phyloP scores from a whole-genome alignment of 164 flowering plant genomes.

The Malania oleifera region DNA sequence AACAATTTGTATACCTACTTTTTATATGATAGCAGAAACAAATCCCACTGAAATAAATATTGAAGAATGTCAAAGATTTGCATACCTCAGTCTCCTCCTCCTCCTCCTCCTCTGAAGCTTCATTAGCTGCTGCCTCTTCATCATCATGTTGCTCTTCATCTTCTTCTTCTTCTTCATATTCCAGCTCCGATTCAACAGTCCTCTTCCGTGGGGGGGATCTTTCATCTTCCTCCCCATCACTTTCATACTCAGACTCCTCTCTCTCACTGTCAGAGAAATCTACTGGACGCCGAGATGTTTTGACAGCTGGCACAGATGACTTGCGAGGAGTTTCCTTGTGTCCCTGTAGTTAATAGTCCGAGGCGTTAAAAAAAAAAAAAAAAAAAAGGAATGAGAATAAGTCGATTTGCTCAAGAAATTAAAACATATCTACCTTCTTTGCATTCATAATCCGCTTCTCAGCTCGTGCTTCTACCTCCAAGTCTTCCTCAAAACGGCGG shows the following conservation, averaged over 20 bases:
- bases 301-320: conserved; percentile 46
- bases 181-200: conserved; percentile 53
- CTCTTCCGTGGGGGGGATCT: conserved; percentile 46
- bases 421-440: conserved; percentile 54
- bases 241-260: conserved; percentile 96
- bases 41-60: neutral
- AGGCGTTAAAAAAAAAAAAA: neutral
- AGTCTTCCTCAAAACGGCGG: conserved; percentile 75
- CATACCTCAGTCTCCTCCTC: conserved; percentile 38
- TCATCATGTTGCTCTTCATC: conserved; percentile 34
- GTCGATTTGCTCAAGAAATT: neutral
- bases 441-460: conserved; percentile 91
- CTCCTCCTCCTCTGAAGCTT: conserved; percentile 50
- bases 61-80: neutral
- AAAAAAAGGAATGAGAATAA: neutral
- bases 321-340: conserved; percentile 56
- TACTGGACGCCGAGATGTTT: conserved; percentile 54
- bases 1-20: too few relatives aligned
- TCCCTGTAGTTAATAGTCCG: conserved; percentile 35
- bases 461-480: conserved; percentile 84
- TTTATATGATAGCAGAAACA: too few relatives aligned
- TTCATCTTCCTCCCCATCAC: conserved; percentile 78
- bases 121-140: conserved; percentile 43
- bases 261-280: conserved; percentile 81
- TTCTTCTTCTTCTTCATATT: conserved; percentile 66